Evolutionary conservation across 352 stramenopile genomes (phyloP).

Genomic region (Pythium oligandrum): DNA sequence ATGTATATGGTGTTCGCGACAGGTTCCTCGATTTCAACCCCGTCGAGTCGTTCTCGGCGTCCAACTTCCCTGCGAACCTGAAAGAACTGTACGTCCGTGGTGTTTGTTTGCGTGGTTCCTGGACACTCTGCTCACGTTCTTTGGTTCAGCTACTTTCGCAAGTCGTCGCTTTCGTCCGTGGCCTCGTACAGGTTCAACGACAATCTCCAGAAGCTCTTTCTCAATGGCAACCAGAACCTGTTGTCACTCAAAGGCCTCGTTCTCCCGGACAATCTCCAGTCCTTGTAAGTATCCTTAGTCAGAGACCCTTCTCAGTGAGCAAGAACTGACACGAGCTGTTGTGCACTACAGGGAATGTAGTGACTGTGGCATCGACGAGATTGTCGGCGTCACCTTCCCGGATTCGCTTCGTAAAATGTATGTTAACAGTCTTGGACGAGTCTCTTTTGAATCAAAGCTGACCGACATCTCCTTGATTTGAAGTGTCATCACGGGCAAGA

Average conservation of each 20-base stretch:
- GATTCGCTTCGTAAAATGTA: slow-evolving; percentile 34
- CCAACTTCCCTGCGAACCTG: slow-evolving; percentile 5
- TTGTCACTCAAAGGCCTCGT: slow-evolving; percentile 34
- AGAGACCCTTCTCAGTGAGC: not conserved
- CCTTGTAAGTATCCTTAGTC: not conserved
- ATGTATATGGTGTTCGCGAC: not conserved
- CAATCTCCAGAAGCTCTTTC: slow-evolving; percentile 17
- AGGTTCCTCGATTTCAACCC: slow-evolving; percentile 14
- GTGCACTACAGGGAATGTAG: slow-evolving; percentile 11
- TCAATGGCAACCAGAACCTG: slow-evolving; percentile 40
- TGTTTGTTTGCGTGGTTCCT: slow-evolving; percentile 12
- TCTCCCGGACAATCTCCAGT: slow-evolving; percentile 33
- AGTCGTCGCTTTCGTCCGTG: slow-evolving; percentile 10
- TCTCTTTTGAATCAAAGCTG: not conserved
- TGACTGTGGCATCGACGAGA: slow-evolving; percentile 13
- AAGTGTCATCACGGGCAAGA: slow-evolving; percentile 6
- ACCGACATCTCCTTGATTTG: slow-evolving; percentile 6
- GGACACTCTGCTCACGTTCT: not conserved
- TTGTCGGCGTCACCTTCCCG: slow-evolving; percentile 23
- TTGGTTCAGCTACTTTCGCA: slow-evolving; percentile 8
- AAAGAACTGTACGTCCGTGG: slow-evolving; percentile 4
- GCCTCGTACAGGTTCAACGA: slow-evolving; percentile 16
- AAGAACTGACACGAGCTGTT: not conserved
- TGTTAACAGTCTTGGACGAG: not conserved
- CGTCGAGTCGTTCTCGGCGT: slow-evolving; percentile 1